Evolutionary conservation across 179 eudicot species (phyloP).

Genomic region (Beta corolliflora): DNA sequence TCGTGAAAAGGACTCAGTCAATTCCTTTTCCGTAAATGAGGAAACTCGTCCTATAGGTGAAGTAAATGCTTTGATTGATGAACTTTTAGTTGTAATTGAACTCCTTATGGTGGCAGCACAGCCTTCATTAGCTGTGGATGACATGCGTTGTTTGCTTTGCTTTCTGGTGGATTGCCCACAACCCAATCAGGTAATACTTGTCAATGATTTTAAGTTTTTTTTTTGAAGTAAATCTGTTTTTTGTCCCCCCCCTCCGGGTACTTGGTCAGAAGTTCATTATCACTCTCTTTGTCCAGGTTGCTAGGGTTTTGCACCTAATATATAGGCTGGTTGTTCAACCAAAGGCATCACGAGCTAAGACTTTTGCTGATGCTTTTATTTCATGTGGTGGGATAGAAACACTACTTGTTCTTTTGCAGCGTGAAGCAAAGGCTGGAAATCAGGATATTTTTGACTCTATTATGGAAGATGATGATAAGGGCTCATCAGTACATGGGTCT

Average conservation of each 20-base stretch:
- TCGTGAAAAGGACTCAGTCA: conserved; percentile 77
- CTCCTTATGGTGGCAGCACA: conserved; percentile 85
- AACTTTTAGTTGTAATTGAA: conserved; percentile 88
- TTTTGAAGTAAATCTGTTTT: conserved; percentile 6
- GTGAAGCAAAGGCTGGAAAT: conserved; percentile 88
- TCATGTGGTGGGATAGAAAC: conserved; percentile 97
- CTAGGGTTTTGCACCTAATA: conserved; percentile 89
- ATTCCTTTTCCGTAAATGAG: conserved; percentile 66
- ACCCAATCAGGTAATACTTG: conserved; percentile 80
- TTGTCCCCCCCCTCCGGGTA: no score
- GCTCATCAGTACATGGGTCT: conserved; percentile 34
- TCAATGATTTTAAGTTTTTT: neutral
- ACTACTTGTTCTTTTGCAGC: conserved; percentile 91
- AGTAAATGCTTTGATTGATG: conserved; percentile 96
- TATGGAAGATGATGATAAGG: conserved; percentile 36
- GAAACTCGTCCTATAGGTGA: conserved; percentile 83
- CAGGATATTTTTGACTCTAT: conserved; percentile 42
- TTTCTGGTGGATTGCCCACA: conserved; percentile 97
- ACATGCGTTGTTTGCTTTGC: conserved; percentile 81
- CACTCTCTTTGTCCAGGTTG: conserved; percentile 63
- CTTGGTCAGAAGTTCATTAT: conserved; percentile 9
- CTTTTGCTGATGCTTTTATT: conserved; percentile 88
- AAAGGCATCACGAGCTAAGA: conserved; percentile 82
- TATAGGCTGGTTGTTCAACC: conserved; percentile 98
- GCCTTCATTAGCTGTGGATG: conserved; percentile 78